Base-by-base conservation (phyloP, 441 rosid species). In the Gossypium trilobum region DNA sequence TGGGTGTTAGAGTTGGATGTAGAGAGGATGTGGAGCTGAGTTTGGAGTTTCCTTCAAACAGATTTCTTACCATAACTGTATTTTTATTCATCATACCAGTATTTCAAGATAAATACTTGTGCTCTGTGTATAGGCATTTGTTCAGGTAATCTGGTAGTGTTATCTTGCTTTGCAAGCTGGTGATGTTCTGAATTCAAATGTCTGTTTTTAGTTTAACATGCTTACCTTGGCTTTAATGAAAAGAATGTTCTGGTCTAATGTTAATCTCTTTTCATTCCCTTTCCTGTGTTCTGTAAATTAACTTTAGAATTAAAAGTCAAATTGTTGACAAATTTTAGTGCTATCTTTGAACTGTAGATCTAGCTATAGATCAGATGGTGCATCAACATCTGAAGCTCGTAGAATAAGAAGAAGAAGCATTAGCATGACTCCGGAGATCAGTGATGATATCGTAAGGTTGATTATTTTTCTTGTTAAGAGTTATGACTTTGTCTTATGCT, bases 391-490 rank as follows among this genome's bases (percentile, higher is more conserved):
- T 72, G 99, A 91, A 78, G 82, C 90, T 71, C 93, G 90, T 79
- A 93, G 97, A 78, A 72, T 86, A 75, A 87, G 99, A 82, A 91
- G 99, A 85, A 87, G 99, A 85, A 96, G 99, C 89, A 87, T 89
- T 70, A 96, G 99, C 80, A 90, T 96, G 81, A 93, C 99, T 75
- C 98, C 98, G 5, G 97, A 93, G 85, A 96, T 96, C 81, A 97
- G 99, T 50, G 99, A 96, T 87, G 98, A 96, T 82, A 96, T 96
- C 48, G 99, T 90, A 78, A 96, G 98, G 99, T 96, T 84, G 86
- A 74, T 80, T 25, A 29, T 68, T 20, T 83, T 46, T 71, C 75
- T 66, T 72, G 27, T 82, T 68, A 23, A 67, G 59, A 48, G 29
- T 33, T 55, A 36, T 19, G 50, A 4, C 48, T 31, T 69, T 16